Evolutionary conservation across 2,329 filamentous ascomycete species (phyloP).

Genomic region (Pseudohalonectria lignicola): DNA sequence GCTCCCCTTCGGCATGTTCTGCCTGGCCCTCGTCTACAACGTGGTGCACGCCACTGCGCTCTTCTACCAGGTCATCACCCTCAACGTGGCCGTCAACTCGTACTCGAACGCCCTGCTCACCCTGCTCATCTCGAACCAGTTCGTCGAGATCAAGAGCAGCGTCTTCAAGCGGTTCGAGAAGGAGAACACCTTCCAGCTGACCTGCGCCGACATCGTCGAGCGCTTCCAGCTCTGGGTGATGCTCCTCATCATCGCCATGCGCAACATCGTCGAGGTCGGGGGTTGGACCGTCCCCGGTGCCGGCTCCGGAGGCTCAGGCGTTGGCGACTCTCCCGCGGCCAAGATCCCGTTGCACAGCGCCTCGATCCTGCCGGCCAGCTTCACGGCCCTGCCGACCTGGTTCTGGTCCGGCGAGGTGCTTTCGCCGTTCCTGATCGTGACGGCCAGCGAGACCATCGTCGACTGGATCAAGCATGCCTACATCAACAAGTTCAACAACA

Average conservation of each 20-base stretch:
- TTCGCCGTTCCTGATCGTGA: constrained; percentile 84
- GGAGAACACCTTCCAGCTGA: constrained; percentile 92
- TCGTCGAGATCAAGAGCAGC: constrained; percentile 96
- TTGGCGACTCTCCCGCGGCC: constrained; percentile 28
- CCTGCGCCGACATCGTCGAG: constrained; percentile 93
- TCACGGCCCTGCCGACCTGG: constrained; percentile 80
- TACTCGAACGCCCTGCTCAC: constrained; percentile 95
- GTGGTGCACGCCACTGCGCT: constrained; percentile 76
- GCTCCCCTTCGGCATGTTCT: constrained; percentile 81
- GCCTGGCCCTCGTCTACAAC: constrained; percentile 78
- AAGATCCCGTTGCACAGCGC: constrained; percentile 53
- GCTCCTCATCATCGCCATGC: constrained; percentile 88
- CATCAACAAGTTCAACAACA: constrained; percentile 97
- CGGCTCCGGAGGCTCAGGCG: constrained; percentile 31
- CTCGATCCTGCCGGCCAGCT: constrained; percentile 79
- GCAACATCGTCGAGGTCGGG: constrained; percentile 93
- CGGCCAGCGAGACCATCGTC: constrained; percentile 93
- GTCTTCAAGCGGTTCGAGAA: constrained; percentile 99
- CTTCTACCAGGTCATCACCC: constrained; percentile 94
- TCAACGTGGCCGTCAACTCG: constrained; percentile 97
- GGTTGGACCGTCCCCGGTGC: constrained; percentile 57
- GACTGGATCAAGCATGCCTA: constrained; percentile 97
- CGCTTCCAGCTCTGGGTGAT: constrained; percentile 97
- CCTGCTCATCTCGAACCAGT: constrained; percentile 90
- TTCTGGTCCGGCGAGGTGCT: constrained; percentile 70